phyloP scores from a whole-genome alignment of 306 rosid species.

The Senna siamea region DNA sequence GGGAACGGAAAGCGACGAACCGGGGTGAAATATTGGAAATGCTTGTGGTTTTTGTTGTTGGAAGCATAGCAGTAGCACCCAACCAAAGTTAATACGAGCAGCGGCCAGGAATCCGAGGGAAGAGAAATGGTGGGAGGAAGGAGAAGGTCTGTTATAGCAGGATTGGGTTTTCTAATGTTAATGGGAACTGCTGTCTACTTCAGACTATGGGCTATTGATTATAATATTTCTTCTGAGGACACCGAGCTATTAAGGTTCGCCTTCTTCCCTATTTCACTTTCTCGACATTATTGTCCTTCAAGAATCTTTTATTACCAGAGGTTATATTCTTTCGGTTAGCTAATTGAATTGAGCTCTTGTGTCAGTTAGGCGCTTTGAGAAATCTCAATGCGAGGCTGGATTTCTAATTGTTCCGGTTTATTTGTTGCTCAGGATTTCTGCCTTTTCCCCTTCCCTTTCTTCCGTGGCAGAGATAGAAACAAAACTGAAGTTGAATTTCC shows the following conservation, averaged over 20 bases:
- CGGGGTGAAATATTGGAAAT: background rate
- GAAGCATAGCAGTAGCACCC: background rate
- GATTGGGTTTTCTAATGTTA: conserved; percentile 47
- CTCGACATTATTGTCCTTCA: too few species aligned
- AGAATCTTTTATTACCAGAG: background rate
- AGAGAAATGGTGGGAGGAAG: conserved; percentile 3
- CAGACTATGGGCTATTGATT: conserved; percentile 63
- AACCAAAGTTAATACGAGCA: too few species aligned
- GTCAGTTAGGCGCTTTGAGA: background rate
- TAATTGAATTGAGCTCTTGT: background rate
- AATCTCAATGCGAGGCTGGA: background rate
- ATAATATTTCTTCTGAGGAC: conserved; percentile 56
- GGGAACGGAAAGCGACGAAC: background rate
- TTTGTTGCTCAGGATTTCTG: background rate
- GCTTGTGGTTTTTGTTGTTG: background rate
- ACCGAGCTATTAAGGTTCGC: conserved; percentile 58
- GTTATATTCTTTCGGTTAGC: background rate
- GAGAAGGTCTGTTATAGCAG: conserved; percentile 6
- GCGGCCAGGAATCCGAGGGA: too few species aligned
- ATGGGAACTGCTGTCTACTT: conserved; percentile 58
- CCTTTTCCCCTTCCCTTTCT: background rate
- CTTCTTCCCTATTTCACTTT: background rate
- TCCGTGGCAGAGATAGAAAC: background rate
- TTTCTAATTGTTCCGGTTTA: background rate
- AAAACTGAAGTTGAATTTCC: background rate